Evolutionary conservation across 148 eudicot species (phyloP), one percentile per base, ranked within the genome.

Genomic region (Chenopodium quinoa): DNA sequence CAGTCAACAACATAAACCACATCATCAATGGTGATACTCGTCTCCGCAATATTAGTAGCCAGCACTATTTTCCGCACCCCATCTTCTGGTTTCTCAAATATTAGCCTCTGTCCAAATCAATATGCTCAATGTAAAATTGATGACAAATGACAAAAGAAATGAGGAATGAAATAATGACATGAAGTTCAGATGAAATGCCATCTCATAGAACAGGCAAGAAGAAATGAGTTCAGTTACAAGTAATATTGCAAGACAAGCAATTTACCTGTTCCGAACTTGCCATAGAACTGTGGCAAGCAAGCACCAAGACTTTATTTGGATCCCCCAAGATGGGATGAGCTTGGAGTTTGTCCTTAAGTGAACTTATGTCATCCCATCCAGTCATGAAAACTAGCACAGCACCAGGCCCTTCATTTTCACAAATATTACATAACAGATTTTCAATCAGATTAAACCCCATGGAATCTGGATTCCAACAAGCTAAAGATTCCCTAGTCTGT

Each of bases 391-490:
- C 92, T 88, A 96, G 86, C 79, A 96, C 89, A 85, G 99, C 97
- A 62, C 99, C 98, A 64, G 95, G 91, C 70, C 82, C 86, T 85
- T 92, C 93, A 78, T 89, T 83, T 88, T 92, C 93, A 83, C 99
- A 96, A 46, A 96, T 94, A 82, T 89, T 84, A 88, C 90, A 88
- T 19, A 96, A 76, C 64, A 96, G 88, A 85, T 88, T 79, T 80
- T 96, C 99, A 80, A 96, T 96, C 78, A 96, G 93, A 81, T 94
- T 96, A 83, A 96, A 96, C 34, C 91, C 91, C 77, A 96, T 90
- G 83, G 88, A 92, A 89, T 96, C 99, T 83, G 99, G 99, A 91
- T 96, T 96, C 99, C 99, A 96, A 87, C 94, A 90, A 84, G 97
- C 89, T 86, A 96, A 74, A 69, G 99, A 96, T 73, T 96, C 95